Evolutionary conservation across 2,329 filamentous ascomycete species (phyloP).

Genomic region (Didymella exigua): DNA sequence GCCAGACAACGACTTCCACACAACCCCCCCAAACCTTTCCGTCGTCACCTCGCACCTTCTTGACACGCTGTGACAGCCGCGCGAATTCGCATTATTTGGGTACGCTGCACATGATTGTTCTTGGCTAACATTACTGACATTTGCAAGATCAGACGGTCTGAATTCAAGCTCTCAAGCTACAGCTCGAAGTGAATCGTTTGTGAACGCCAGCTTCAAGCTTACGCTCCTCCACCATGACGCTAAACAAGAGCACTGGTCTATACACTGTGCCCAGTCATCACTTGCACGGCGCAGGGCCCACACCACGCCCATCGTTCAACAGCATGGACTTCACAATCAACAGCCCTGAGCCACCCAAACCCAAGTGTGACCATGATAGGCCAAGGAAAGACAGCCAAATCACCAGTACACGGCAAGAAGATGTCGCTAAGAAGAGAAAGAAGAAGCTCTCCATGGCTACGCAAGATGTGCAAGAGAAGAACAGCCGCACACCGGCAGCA

Average conservation of each 20-base stretch:
- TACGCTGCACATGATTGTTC: background rate
- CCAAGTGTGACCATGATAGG: background rate
- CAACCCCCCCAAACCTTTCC: background rate
- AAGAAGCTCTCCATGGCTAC: conserved; percentile 5
- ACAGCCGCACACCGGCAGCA: background rate
- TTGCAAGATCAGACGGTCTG: background rate
- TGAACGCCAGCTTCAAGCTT: background rate
- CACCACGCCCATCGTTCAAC: conserved; percentile 26
- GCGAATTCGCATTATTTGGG: background rate
- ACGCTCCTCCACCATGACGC: background rate
- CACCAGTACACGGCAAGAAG: background rate
- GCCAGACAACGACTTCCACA: background rate
- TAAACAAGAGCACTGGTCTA: conserved; percentile 24
- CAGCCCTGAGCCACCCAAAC: background rate
- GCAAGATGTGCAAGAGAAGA: background rate
- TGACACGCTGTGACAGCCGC: background rate
- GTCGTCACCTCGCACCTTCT: background rate
- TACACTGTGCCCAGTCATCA: conserved; percentile 34
- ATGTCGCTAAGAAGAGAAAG: conserved; percentile 14
- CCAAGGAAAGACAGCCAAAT: background rate
- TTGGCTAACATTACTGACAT: background rate
- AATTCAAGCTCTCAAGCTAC: background rate
- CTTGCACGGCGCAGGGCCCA: conserved; percentile 12
- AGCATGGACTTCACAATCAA: conserved; percentile 28
- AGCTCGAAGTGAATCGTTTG: background rate